phyloP scores from a whole-genome alignment of 192 early-diverging fungal species.

The Rhizoclosmatium sp. region DNA sequence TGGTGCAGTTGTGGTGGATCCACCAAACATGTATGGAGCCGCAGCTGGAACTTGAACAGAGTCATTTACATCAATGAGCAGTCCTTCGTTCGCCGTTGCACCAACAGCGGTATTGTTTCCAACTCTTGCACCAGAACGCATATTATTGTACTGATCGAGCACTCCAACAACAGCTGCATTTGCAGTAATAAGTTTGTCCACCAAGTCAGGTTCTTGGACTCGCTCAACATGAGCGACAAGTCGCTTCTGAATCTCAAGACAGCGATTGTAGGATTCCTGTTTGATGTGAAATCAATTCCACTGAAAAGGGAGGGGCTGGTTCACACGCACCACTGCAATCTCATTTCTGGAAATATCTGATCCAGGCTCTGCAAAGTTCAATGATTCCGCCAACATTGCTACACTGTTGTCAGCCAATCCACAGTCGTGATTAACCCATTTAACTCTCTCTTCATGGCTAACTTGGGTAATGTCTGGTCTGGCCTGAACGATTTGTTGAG shows the following conservation, averaged over 20 bases:
- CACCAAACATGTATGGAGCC: not conserved
- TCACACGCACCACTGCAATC: slow-evolving; percentile 8
- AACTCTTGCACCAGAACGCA: not conserved
- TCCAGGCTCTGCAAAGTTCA: slow-evolving; percentile 6
- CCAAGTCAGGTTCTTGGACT: slow-evolving; percentile 34
- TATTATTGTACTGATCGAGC: slow-evolving; percentile 27
- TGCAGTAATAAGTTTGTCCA: slow-evolving; percentile 29
- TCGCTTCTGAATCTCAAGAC: slow-evolving; percentile 21
- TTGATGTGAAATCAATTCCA: not conserved
- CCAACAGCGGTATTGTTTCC: not conserved
- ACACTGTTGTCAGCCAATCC: slow-evolving; percentile 33
- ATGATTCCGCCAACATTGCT: slow-evolving; percentile 17
- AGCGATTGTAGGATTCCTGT: slow-evolving; percentile 30
- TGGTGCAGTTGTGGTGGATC: too few species aligned
- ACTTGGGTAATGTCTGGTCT: not conserved
- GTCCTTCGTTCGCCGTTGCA: not conserved
- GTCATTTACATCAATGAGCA: not conserved
- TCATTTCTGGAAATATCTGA: slow-evolving; percentile 20
- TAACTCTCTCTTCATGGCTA: slow-evolving; percentile 26
- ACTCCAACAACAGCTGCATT: slow-evolving; percentile 17
- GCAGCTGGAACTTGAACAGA: not conserved
- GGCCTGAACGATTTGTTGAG: not conserved
- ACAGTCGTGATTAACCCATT: slow-evolving; percentile 32
- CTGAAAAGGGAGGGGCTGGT: not conserved
- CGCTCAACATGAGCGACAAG: slow-evolving; percentile 8